A percentile compares a stretch with the other conserved stretches of the same genome.
Evolutionary conservation across 768 basidiomycete species (phyloP).

Genomic region (Leccinum boreale): DNA sequence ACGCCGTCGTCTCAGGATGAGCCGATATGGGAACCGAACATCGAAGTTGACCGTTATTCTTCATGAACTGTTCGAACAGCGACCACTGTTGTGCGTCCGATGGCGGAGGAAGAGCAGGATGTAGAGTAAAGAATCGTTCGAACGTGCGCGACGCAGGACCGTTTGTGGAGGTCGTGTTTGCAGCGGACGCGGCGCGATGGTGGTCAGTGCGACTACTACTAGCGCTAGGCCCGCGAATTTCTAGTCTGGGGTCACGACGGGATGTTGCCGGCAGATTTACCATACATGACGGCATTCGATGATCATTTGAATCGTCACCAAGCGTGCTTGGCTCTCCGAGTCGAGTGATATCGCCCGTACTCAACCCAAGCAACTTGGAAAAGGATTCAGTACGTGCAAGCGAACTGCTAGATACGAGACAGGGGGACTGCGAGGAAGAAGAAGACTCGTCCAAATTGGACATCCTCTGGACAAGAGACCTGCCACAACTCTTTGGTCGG

Average conservation of each 20-base stretch:
- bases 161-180: constrained; percentile 5
- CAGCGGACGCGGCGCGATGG: not conserved
- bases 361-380: not conserved
- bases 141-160: constrained; percentile 13
- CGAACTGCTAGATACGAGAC: not conserved
- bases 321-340: not conserved
- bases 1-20: not conserved
- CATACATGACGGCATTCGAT: constrained; percentile 15
- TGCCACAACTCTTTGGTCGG: too few species aligned
- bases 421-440: not conserved
- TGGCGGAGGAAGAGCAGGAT: not conserved
- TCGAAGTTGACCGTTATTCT: constrained; percentile 51
- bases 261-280: not conserved
- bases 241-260: not conserved
- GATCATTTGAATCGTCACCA: not conserved
- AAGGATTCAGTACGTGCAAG: not conserved
- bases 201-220: not conserved
- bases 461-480: not conserved
- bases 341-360: not conserved
- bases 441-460: not conserved
- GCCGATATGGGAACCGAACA: not conserved
- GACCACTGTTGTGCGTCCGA: constrained; percentile 51
- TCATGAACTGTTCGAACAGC: constrained; percentile 69
- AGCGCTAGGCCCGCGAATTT: not conserved
- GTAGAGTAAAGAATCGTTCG: constrained; percentile 4